Conservation (phyloP, 1,284 basidiomycete genomes). For the Tremellales sp. region DNA sequence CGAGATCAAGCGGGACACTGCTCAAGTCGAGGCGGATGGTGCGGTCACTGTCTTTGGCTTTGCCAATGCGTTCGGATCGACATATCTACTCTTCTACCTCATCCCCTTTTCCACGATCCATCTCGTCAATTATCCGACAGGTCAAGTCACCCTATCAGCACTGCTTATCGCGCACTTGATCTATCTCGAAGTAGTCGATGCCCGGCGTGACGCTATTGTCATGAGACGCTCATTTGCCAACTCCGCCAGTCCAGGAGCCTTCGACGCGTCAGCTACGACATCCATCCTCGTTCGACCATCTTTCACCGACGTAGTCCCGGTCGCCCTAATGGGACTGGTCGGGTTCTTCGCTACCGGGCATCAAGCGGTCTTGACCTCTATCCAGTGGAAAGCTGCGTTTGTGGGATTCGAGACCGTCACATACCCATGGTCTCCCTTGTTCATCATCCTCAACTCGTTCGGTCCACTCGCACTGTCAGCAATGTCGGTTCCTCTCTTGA, state of each 20-base stretch:
- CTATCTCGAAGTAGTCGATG: constrained; percentile 73
- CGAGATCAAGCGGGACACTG: constrained; percentile 53
- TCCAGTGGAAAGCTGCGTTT: constrained; percentile 96
- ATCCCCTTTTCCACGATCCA: constrained; percentile 63
- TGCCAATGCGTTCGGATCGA: constrained; percentile 83
- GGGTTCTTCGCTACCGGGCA: constrained; percentile 88
- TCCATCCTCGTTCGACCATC: constrained; percentile 47
- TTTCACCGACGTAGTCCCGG: constrained; percentile 65
- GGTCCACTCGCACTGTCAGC: constrained; percentile 65
- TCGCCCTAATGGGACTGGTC: constrained; percentile 71
- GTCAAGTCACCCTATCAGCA: constrained; percentile 69
- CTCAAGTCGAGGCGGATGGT: constrained; percentile 41
- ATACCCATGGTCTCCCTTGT: constrained; percentile 71
- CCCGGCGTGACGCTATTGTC: constrained; percentile 64
- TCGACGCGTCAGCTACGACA: constrained; percentile 48
- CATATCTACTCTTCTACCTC: constrained; percentile 76
- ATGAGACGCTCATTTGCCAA: constrained; percentile 46
- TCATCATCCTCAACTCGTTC: constrained; percentile 78
- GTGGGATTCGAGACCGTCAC: constrained; percentile 63
- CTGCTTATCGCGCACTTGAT: constrained; percentile 63
- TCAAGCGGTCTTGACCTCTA: constrained; percentile 78
- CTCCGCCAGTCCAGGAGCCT: constrained; percentile 30
- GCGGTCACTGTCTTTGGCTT: constrained; percentile 75
- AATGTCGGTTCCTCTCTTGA: constrained; percentile 67
- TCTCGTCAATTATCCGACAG: constrained; percentile 69